These are phyloP conservation scores for Gnetum montanum DNA, from an alignment of 75 land plant species.

Conservation along the genomic window DNA sequence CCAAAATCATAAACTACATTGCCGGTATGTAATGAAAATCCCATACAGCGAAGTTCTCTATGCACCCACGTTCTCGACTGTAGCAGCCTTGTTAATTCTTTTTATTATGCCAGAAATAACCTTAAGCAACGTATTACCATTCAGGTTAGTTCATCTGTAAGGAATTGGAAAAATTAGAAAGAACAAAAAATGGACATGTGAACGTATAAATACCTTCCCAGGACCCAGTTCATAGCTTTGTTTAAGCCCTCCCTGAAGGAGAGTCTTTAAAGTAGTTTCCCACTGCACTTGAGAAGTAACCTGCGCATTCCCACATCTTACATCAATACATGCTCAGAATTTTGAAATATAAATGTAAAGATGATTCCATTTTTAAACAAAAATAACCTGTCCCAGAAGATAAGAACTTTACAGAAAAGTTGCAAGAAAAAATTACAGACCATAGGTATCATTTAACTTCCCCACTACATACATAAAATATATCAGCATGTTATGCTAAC, in stretches of 20 bases:
- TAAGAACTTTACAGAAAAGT: background rate
- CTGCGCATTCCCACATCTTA: conserved; percentile 18
- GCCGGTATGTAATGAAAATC: too few species aligned
- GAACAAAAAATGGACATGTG: too few species aligned
- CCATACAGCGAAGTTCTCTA: conserved; percentile 35
- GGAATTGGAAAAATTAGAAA: background rate
- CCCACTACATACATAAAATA: background rate
- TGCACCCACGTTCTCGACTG: conserved; percentile 50
- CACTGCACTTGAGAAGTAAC: conserved; percentile 98
- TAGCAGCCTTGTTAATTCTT: conserved; percentile 70
- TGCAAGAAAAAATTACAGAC: background rate
- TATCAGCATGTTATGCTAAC: background rate
- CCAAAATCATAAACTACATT: too few species aligned
- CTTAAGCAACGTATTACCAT: conserved; percentile 17
- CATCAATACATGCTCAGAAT: background rate
- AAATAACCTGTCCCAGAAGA: background rate
- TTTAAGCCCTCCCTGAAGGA: conserved; percentile 64
- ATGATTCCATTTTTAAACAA: background rate
- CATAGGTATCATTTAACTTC: background rate
- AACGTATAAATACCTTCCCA: conserved; percentile 80
- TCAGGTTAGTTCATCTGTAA: background rate
- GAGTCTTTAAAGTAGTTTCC: conserved; percentile 89
- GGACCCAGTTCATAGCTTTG: conserved; percentile 96
- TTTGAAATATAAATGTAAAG: background rate
- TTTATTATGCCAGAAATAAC: conserved; percentile 93